Base-by-base conservation (phyloP, 2,329 filamentous ascomycete species). In the Talaromyces piceae region DNA sequence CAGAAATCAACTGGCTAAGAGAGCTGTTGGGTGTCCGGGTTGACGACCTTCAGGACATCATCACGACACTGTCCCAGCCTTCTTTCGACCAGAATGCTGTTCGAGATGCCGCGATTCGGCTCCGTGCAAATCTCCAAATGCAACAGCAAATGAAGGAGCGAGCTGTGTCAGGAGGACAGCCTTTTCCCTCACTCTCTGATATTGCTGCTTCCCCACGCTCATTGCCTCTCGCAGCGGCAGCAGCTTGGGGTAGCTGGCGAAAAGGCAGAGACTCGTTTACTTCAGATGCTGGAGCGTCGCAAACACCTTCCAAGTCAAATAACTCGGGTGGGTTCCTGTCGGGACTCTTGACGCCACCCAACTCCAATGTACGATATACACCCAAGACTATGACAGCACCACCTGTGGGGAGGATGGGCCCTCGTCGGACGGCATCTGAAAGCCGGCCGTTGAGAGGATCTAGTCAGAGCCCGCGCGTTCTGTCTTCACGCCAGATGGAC, bases 161-260 rank as follows among this genome's bases (percentile, higher is more conserved):
- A 54, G 84, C 88, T 1, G 80, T 88, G 71, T 83, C 86, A 49
- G 84, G 84, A 45, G 81, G 76, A 18, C 68, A 73, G 54, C 81
- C 77, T 49, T 76, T 93, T 59, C 87, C 88, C 4, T 88, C 87
- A 37, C 80, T 95, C 39, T 86, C 88, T 1, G 83, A 81, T 57
- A 82, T 91, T 56, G 85, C 88, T 9, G 83, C 85, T 4, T 87
- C 88, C 2, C 91, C 91, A 3, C 84, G 89, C 27, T 86, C 71
- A 6, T 62, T 95, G 13, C 88, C 88, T 5, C 85, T 95, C 64
- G 86, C 86, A 3, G 85, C 95, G 22, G 88, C 89, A n/a, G 89
- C 90, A n/a, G 91, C 90, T n/a, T 95, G 91, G 82, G 91, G 89
- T 44, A 95, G 86, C 68, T 96, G 91, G 91, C 84, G 91, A 48